Percentiles rank a stretch among this genome's conserved stretches.
Conservation (phyloP, 2,329 filamentous ascomycete species). For the Aspergillus puulaauensis region DNA sequence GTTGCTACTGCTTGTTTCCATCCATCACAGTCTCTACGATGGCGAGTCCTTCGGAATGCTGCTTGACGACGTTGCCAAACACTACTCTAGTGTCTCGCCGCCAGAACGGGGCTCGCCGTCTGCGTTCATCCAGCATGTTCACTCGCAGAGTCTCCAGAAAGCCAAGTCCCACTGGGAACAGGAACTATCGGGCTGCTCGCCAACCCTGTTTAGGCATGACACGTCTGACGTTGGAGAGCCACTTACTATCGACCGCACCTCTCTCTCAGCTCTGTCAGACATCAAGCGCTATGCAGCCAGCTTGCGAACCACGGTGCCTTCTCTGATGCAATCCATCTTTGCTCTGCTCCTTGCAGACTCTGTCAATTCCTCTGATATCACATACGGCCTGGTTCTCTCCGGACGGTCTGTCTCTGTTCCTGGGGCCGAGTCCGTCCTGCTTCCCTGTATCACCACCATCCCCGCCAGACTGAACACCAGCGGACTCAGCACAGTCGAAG, state of each 20-base stretch:
- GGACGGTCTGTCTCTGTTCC: neutral
- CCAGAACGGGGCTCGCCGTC: neutral
- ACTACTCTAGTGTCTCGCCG: slow-evolving; percentile 10
- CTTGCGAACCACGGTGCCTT: neutral
- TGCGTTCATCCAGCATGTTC: neutral
- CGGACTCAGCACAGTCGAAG: neutral
- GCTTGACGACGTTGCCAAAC: slow-evolving; percentile 11
- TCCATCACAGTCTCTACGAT: slow-evolving; percentile 17
- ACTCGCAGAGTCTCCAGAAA: neutral
- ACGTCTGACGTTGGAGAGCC: neutral
- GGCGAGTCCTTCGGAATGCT: slow-evolving; percentile 13
- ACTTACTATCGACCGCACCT: neutral
- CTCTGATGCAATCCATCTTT: neutral
- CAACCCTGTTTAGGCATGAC: neutral
- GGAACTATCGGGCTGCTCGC: neutral
- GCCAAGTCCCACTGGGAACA: neutral
- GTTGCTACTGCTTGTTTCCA: slow-evolving; percentile 13
- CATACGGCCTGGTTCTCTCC: neutral
- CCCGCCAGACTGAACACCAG: neutral
- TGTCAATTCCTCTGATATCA: neutral
- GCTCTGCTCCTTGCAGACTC: neutral
- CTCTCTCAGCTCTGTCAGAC: neutral
- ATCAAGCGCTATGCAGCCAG: neutral
- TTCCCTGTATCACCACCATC: neutral
- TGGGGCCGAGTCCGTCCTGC: neutral